Evolutionary conservation across 768 basidiomycete species (phyloP).

Genomic region (Tylopilus felleus): DNA sequence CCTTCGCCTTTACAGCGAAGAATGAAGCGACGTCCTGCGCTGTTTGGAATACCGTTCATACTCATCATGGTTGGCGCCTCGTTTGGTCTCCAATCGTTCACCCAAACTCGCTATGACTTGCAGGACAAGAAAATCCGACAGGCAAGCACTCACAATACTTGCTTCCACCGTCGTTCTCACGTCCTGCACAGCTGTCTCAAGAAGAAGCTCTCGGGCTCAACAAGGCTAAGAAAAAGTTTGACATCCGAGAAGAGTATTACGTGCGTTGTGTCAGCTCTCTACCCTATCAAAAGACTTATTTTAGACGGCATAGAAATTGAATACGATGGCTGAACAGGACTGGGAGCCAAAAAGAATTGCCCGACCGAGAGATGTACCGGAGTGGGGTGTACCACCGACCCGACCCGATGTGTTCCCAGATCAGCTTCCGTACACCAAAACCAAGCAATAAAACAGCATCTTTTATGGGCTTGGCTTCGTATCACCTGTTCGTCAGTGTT

Average conservation of each 20-base stretch:
- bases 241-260: conserved; percentile 94
- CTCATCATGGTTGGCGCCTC: conserved; percentile 82
- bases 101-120: conserved; percentile 88
- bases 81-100: conserved; percentile 77
- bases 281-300: background rate
- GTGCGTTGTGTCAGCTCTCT: conserved; percentile 48
- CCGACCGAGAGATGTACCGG: conserved; percentile 83
- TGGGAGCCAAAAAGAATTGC: conserved; percentile 88
- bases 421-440: conserved; percentile 11
- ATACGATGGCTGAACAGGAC: conserved; percentile 57
- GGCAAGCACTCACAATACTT: conserved; percentile 36
- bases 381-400: conserved; percentile 86
- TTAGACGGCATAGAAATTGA: conserved; percentile 47
- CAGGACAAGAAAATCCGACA: conserved; percentile 76
- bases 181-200: conserved; percentile 52
- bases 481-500: background rate
- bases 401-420: conserved; percentile 26
- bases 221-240: conserved; percentile 72
- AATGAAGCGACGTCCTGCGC: conserved; percentile 57
- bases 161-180: background rate
- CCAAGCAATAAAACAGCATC: background rate
- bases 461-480: background rate
- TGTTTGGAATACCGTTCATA: conserved; percentile 88
- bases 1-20: conserved; percentile 28
- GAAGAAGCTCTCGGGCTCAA: conserved; percentile 77